Evolutionary conservation across 2,329 filamentous ascomycete species (phyloP).

Genomic region (Bimuria novae-zelandiae): DNA sequence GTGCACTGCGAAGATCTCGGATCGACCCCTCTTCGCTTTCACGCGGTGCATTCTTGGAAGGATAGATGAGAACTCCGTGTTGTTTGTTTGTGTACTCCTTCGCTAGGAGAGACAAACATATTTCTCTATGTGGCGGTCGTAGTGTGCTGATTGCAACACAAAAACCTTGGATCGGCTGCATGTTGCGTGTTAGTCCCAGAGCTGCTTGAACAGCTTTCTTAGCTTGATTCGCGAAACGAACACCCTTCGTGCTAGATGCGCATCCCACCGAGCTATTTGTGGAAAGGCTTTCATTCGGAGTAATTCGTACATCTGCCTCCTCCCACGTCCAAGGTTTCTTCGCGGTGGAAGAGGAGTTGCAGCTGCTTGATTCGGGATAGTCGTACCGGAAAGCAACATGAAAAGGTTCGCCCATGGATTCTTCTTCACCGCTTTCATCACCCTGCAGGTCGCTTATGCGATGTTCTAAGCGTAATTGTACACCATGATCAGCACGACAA

Average conservation of each 20-base stretch:
- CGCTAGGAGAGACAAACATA: conserved; percentile 22
- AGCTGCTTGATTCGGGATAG: neutral
- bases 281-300: neutral
- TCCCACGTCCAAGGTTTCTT: conserved; percentile 24
- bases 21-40: conserved; percentile 20
- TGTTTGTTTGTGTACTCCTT: conserved; percentile 21
- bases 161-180: conserved; percentile 23
- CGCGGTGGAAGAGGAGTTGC: neutral
- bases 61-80: conserved; percentile 24
- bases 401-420: conserved; percentile 19
- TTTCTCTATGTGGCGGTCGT: conserved; percentile 20
- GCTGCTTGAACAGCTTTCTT: conserved; percentile 23
- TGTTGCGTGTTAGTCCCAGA: conserved; percentile 15
- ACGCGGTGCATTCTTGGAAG: conserved; percentile 11
- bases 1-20: conserved; percentile 16
- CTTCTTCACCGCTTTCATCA: conserved; percentile 20
- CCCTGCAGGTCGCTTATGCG: conserved; percentile 20
- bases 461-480: conserved; percentile 28
- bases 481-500: conserved; percentile 29
- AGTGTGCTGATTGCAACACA: conserved; percentile 22
- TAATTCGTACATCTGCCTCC: conserved; percentile 23
- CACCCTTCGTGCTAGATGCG: conserved; percentile 9
- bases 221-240: conserved; percentile 21
- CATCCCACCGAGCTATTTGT: neutral
- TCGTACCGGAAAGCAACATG: conserved; percentile 25